Evolutionary conservation across 257 asterid species (phyloP), one percentile per base, ranked within the genome.

Genomic region (Coffea eugenioides): DNA sequence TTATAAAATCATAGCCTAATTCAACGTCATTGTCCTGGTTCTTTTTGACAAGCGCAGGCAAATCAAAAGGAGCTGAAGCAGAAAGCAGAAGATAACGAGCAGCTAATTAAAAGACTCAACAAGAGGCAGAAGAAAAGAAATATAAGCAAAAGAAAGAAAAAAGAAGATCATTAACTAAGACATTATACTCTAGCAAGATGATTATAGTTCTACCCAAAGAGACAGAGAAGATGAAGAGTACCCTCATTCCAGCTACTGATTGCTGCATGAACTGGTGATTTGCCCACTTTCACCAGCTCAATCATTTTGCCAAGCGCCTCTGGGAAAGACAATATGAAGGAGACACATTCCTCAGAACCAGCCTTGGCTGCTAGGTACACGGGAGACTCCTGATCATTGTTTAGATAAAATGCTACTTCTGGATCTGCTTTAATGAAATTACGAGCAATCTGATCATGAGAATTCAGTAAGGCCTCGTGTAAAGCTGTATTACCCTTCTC

Each of bases 251-350:
- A 23, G 25, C 75, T 71, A 23, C 21, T 23, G 0, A 71, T 71
- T 45, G 75, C 75, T 46, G 51, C 75, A 46, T 71, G 75, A 8
- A 48, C 9, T 7, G 75, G 75, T 71, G 75, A 71, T 71, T 71
- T 71, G 41, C 61, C 75, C 13, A 11, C 3, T 46, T 21, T 71
- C 11, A 25, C 39, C 75, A 10, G 59, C 5, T 71, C 39, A 71
- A 46, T 23, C 39, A 45, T 45, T 23, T 46, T 46, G 20, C 1
- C 23, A 23, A 71, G 39, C 75, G 46, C 59, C 20, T 15, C 41
- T 4, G 0, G 59, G 5, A 7, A 20, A 2, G 75, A 71, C 21
- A 71, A 16, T 71, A 71, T n/a, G 12, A 4, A 45, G 8, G 39
- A 45, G 48, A 71, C 23, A n/a, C 59, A 12, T 8, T 46, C 51